These are phyloP conservation scores for Phytophthora citricola DNA, from an alignment of 352 stramenopile species.

Conservation along the genomic window DNA sequence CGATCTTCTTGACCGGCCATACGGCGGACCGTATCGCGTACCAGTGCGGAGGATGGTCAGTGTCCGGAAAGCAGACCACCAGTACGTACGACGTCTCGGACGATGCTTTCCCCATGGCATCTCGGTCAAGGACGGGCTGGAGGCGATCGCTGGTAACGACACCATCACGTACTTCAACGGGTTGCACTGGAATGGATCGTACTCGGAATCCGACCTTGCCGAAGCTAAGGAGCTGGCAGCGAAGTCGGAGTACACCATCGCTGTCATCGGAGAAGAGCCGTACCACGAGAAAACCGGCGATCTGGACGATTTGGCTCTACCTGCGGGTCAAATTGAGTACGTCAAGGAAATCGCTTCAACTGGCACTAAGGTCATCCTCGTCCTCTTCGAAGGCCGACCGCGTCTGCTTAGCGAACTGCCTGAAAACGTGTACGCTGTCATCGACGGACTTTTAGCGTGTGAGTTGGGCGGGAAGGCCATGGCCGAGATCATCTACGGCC, in stretches of 20 bases:
- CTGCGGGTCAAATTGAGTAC: constrained; percentile 26
- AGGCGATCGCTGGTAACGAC: constrained; percentile 25
- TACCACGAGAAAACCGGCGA: constrained; percentile 51
- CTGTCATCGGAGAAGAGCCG: constrained; percentile 42
- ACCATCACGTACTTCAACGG: constrained; percentile 41
- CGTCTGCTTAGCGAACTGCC: constrained; percentile 63
- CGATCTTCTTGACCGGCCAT: constrained; percentile 34
- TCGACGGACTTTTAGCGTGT: constrained; percentile 76
- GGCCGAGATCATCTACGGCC: constrained; percentile 81
- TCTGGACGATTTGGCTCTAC: constrained; percentile 22
- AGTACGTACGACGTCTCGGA: constrained; percentile 31
- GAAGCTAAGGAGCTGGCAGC: constrained; percentile 30
- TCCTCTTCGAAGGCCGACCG: constrained; percentile 70
- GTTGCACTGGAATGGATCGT: constrained; percentile 31
- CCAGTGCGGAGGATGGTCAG: constrained; percentile 46
- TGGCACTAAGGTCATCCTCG: constrained; percentile 67
- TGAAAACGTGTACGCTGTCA: constrained; percentile 62
- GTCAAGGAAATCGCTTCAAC: constrained; percentile 30
- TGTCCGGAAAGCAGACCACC: constrained; percentile 31
- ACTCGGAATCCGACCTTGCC: constrained; percentile 33
- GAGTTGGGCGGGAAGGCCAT: constrained; percentile 78
- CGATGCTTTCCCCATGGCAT: constrained; percentile 30
- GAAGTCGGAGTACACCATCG: constrained; percentile 39
- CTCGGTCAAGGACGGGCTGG: constrained; percentile 33
- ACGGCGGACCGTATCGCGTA: constrained; percentile 39